A percentile compares a stretch with the other conserved stretches of the same genome.
These are phyloP conservation scores for Peniophora sp. DNA, from an alignment of 1,284 basidiomycete genomes.

Conservation along the genomic window DNA sequence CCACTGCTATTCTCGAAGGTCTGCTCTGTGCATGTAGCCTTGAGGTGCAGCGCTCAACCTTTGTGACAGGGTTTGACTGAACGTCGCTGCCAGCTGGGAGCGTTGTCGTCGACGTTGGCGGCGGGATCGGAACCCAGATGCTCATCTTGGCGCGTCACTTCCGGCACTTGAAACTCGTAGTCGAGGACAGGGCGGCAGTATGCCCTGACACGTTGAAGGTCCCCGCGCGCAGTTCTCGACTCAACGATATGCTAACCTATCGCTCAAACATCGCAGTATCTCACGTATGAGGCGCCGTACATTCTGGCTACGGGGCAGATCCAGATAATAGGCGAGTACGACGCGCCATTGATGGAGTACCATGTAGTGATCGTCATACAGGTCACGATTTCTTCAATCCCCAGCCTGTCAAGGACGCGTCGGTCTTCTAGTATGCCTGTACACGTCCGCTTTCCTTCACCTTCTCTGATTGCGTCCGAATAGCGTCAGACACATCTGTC, in stretches of 20 bases:
- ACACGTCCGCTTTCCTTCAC: no score
- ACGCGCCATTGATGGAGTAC: no score
- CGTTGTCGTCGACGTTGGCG: constrained; percentile 14
- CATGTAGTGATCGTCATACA: no score
- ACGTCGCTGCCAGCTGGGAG: background rate
- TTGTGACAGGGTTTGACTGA: background rate
- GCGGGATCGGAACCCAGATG: constrained; percentile 13
- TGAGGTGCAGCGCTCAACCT: no score
- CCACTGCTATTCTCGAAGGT: constrained; percentile 18
- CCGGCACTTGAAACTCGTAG: constrained; percentile 6
- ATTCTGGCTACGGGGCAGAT: background rate
- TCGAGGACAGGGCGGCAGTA: background rate
- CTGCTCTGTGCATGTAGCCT: no score
- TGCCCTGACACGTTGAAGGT: background rate
- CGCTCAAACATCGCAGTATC: no score
- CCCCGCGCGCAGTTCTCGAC: no score
- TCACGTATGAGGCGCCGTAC: background rate
- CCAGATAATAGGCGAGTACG: constrained; percentile 7
- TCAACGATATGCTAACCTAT: background rate
- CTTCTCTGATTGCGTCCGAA: no score
- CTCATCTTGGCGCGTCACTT: constrained; percentile 8
- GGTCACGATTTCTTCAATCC: constrained; percentile 25
- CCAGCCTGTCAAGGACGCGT: constrained; percentile 20
- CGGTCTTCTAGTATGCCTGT: constrained; percentile 12
- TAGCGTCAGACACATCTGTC: constrained; percentile 18